Percentiles rank a stretch among this genome's conserved stretches.
phyloP scores from a whole-genome alignment of 2,329 filamentous ascomycete genomes.

The Uncinocarpus reesii region DNA sequence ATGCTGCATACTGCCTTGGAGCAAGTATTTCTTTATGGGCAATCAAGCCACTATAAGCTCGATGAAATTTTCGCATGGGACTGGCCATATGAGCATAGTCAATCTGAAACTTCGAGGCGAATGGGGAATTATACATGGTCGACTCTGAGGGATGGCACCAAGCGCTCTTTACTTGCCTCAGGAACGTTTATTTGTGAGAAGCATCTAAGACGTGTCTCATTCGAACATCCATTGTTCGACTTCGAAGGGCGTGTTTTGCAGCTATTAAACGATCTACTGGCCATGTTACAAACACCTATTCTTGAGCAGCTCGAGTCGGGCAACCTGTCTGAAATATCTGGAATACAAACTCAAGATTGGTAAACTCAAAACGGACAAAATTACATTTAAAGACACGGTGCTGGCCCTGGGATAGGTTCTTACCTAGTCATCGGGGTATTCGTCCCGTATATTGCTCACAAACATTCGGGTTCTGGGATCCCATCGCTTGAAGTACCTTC shows the following conservation, averaged over 20 bases:
- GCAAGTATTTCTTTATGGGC: slow-evolving; percentile 36
- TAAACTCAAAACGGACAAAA: no score
- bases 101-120: not conserved
- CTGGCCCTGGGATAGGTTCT: not conserved
- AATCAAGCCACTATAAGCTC: slow-evolving; percentile 29
- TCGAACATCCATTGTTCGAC: slow-evolving; percentile 24
- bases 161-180: slow-evolving; percentile 15
- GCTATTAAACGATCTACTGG: slow-evolving; percentile 37
- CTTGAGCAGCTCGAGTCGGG: slow-evolving; percentile 45
- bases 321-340: slow-evolving; percentile 25
- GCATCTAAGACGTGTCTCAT: slow-evolving; percentile 24
- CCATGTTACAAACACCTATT: slow-evolving; percentile 38
- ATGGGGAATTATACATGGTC: not conserved
- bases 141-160: slow-evolving; percentile 9
- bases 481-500: slow-evolving; percentile 82
- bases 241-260: slow-evolving; percentile 35
- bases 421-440: slow-evolving; percentile 70
- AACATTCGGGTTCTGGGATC: slow-evolving; percentile 57
- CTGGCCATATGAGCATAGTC: not conserved
- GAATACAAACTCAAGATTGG: no score
- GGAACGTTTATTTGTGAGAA: slow-evolving; percentile 15
- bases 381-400: no score
- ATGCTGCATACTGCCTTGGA: slow-evolving; percentile 44
- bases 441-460: slow-evolving; percentile 70
- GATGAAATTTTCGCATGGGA: slow-evolving; percentile 39